Percentiles rank a stretch among this genome's conserved stretches.
These are phyloP conservation scores for Physcomitrellopsis africana DNA, from an alignment of 225 moss, liverwort and hornwort species.

Conservation along the genomic window DNA sequence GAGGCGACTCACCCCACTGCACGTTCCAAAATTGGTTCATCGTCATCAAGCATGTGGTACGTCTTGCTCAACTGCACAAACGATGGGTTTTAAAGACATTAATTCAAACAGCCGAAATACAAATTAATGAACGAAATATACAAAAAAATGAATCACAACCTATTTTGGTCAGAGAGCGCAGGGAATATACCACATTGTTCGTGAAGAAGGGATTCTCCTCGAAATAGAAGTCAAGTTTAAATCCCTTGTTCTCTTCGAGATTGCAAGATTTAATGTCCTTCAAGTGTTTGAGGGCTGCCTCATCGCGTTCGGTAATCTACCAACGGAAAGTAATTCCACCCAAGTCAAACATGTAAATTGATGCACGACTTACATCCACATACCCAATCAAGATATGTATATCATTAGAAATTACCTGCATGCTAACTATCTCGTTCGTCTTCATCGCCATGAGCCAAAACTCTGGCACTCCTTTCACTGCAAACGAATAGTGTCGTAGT, in stretches of 20 bases:
- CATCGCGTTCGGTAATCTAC: conserved; percentile 92
- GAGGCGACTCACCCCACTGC: conserved; percentile 68
- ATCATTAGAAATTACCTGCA: conserved; percentile 58
- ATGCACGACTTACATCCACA: neutral
- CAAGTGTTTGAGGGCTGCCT: conserved; percentile 72
- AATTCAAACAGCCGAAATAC: no score
- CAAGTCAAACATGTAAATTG: neutral
- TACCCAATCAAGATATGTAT: no score
- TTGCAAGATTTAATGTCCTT: conserved; percentile 87
- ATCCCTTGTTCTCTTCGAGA: conserved; percentile 93
- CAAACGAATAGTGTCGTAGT: neutral
- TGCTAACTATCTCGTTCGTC: conserved; percentile 85
- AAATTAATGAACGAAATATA: no score
- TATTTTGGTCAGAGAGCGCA: no score
- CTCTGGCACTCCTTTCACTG: conserved; percentile 90
- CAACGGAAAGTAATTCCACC: neutral
- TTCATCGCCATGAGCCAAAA: conserved; percentile 99
- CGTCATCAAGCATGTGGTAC: conserved; percentile 98
- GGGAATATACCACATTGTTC: conserved; percentile 60
- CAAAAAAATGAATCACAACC: no score
- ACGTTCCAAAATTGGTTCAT: conserved; percentile 96
- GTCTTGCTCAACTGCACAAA: conserved; percentile 84
- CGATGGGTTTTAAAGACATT: no score
- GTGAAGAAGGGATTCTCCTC: conserved; percentile 87
- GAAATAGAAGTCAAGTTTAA: conserved; percentile 89